Evolutionary conservation across 352 stramenopile genomes (phyloP).

Genomic region (Globisporangium rhizosaccharum): DNA sequence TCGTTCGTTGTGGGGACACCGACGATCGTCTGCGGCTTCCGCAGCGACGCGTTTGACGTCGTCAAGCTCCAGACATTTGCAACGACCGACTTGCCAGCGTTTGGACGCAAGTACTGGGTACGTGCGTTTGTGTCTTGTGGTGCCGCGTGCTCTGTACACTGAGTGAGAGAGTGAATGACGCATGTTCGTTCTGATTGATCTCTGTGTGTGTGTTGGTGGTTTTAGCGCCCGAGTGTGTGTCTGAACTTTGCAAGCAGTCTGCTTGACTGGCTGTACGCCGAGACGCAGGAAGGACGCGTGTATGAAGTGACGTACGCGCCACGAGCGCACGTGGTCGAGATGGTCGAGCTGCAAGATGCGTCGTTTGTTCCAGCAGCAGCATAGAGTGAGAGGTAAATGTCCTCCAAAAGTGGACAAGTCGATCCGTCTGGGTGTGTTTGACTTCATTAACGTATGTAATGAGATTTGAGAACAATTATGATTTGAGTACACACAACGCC

Average conservation of each 20-base stretch:
- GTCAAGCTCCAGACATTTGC: conserved; percentile 61
- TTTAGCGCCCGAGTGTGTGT: conserved; percentile 28
- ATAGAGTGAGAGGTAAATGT: no score
- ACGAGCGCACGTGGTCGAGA: conserved; percentile 40
- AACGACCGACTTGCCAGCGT: conserved; percentile 55
- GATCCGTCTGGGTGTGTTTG: no score
- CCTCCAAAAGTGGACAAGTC: no score
- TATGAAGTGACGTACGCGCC: conserved; percentile 52
- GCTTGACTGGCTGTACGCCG: conserved; percentile 54
- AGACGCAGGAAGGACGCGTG: conserved; percentile 27
- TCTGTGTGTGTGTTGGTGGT: neutral
- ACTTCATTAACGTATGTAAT: no score
- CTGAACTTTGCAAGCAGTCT: conserved; percentile 60
- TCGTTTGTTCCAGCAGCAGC: conserved; percentile 27
- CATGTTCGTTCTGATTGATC: no score
- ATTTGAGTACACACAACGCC: no score
- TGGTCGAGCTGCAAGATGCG: conserved; percentile 14
- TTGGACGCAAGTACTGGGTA: conserved; percentile 73
- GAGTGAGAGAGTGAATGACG: neutral
- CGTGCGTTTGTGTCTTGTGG: conserved; percentile 4
- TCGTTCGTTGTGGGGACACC: conserved; percentile 71
- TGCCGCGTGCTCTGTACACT: neutral
- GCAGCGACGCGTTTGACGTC: conserved; percentile 52
- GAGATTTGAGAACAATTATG: no score
- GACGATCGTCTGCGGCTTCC: conserved; percentile 70